Evolutionary conservation across 176 grass and related monocot species (phyloP).

Genomic region (Oryza punctata): DNA sequence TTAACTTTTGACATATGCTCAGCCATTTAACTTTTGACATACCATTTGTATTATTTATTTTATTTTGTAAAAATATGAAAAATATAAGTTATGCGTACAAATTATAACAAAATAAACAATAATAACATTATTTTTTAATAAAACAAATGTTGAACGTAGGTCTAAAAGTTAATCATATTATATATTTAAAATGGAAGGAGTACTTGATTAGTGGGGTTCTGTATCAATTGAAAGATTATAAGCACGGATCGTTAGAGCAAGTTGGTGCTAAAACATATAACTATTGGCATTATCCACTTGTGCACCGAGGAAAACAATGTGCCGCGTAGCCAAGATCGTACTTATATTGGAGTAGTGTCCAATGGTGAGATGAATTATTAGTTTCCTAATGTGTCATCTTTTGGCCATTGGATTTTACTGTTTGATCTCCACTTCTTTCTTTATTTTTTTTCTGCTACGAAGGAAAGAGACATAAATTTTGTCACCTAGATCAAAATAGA

Average conservation of each 20-base stretch:
- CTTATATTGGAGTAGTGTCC: neutral
- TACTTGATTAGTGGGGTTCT: neutral
- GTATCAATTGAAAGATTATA: neutral
- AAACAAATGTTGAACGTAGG: no score
- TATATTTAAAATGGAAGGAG: no score
- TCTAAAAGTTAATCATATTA: no score
- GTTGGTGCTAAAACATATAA: neutral
- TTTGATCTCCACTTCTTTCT: neutral
- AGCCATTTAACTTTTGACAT: no score
- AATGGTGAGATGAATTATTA: neutral
- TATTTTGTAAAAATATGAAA: no score
- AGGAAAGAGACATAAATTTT: no score
- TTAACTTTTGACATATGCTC: no score
- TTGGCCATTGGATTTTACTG: neutral
- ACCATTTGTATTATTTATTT: no score
- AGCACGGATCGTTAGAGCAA: neutral
- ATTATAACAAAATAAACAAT: no score
- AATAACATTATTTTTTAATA: no score
- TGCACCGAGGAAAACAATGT: constrained; percentile 7
- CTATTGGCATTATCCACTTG: neutral
- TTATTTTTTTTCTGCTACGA: neutral
- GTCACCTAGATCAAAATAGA: neutral
- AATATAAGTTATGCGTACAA: no score
- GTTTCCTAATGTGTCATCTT: neutral
- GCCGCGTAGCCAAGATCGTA: no score